These are phyloP conservation scores for Thermothelomyces thermophilus DNA, from an alignment of 2,329 filamentous ascomycete genomes.

Conservation along the genomic window DNA sequence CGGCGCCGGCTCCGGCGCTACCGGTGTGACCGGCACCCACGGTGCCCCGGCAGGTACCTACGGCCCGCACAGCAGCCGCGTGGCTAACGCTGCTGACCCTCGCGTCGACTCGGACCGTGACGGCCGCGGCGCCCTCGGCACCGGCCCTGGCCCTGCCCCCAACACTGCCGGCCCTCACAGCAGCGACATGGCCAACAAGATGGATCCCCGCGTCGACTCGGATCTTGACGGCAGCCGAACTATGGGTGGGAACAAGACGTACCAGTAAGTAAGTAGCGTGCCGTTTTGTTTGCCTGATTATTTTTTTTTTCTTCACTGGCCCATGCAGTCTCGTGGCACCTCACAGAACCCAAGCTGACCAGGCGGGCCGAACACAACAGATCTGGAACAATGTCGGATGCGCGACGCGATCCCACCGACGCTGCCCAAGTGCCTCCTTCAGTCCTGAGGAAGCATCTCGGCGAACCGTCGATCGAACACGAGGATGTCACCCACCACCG, in stretches of 20 bases:
- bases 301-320: too few relatives aligned
- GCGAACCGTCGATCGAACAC: conserved; percentile 40
- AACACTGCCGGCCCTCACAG: conserved; percentile 48
- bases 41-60: conserved; percentile 26
- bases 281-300: background rate
- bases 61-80: conserved; percentile 35
- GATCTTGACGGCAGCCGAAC: conserved; percentile 50
- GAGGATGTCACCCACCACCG: conserved; percentile 38
- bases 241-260: conserved; percentile 47
- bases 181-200: conserved; percentile 47
- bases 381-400: conserved; percentile 7
- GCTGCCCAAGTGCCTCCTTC: conserved; percentile 53
- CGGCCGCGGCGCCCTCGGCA: conserved; percentile 31
- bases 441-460: conserved; percentile 41
- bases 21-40: conserved; percentile 15
- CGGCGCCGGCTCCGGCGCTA: conserved; percentile 10
- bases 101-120: conserved; percentile 42
- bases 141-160: conserved; percentile 33
- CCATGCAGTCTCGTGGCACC: background rate
- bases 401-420: conserved; percentile 42
- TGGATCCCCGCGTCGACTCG: conserved; percentile 49
- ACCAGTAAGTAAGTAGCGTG: conserved; percentile 34
- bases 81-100: conserved; percentile 43
- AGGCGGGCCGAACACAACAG: conserved; percentile 3
- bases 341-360: background rate